phyloP scores from a whole-genome alignment of 108 stramenopile genomes.

The Epithemia pelagica region DNA sequence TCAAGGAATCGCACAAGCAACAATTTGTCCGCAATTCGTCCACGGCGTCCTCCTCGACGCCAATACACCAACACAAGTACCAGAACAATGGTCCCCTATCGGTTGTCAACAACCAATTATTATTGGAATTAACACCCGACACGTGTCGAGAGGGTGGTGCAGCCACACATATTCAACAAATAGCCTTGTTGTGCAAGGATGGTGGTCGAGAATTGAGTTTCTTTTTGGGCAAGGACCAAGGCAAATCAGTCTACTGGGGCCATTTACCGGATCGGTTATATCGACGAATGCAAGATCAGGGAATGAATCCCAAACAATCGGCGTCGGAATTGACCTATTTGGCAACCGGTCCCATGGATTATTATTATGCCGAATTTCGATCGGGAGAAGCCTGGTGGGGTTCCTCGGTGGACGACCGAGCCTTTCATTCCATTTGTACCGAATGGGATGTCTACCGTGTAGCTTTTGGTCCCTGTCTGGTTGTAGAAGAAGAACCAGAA shows the following conservation, averaged over 20 bases:
- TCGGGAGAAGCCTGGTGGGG: slow-evolving; percentile 75
- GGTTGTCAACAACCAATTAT: slow-evolving; percentile 1
- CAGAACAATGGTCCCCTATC: not conserved
- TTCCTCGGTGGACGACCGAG: slow-evolving; percentile 35
- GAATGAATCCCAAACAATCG: not conserved
- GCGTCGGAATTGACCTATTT: slow-evolving; percentile 35
- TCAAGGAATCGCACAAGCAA: slow-evolving; percentile 10
- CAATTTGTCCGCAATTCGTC: not conserved
- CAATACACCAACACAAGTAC: too few species aligned
- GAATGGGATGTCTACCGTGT: slow-evolving; percentile 65
- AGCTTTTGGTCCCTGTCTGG: slow-evolving; percentile 44
- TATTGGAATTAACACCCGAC: slow-evolving; percentile 14
- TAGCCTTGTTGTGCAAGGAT: slow-evolving; percentile 15
- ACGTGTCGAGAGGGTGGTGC: slow-evolving; percentile 17
- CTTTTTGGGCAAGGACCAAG: slow-evolving; percentile 30
- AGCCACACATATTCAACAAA: slow-evolving; percentile 20
- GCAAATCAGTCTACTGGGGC: slow-evolving; percentile 23
- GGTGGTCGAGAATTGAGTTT: slow-evolving; percentile 11
- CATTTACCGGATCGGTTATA: slow-evolving; percentile 29
- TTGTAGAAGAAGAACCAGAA: not conserved
- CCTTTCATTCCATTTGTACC: slow-evolving; percentile 43
- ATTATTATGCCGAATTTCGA: slow-evolving; percentile 63
- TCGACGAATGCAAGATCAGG: slow-evolving; percentile 26
- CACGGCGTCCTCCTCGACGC: not conserved
- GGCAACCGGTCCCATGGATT: slow-evolving; percentile 53